A percentile compares a stretch with the other conserved stretches of the same genome.
These are phyloP conservation scores for Oehlia diaphana DNA, from an alignment of 192 early-diverging fungal genomes.

Conservation along the genomic window DNA sequence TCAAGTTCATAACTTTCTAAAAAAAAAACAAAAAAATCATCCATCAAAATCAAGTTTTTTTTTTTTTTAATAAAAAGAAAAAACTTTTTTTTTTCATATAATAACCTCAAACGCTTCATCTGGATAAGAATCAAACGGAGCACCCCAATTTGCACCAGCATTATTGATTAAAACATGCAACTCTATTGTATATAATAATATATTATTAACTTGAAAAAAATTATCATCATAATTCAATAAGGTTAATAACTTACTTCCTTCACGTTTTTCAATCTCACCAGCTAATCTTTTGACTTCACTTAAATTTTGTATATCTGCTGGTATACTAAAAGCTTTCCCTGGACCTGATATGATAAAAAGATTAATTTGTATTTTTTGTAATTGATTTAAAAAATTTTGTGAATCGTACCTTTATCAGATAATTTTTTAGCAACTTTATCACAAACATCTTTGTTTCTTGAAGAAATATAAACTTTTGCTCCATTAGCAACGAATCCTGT, in stretches of 20 bases:
- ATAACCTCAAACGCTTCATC: conserved; percentile 24
- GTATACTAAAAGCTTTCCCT: conserved; percentile 67
- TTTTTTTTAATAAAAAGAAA: not conserved
- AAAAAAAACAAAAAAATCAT: not conserved
- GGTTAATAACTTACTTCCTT: conserved; percentile 34
- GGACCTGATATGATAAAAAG: conserved; percentile 44
- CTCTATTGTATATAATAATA: conserved; percentile 33
- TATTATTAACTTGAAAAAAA: not conserved
- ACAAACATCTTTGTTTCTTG: conserved; percentile 42
- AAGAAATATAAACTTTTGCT: conserved; percentile 89
- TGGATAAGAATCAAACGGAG: conserved; percentile 4
- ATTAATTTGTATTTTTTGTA: not conserved
- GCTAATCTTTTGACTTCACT: conserved; percentile 37
- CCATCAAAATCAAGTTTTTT: not conserved
- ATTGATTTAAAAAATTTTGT: not conserved
- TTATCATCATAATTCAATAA: too few species aligned
- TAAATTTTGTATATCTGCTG: conserved; percentile 62
- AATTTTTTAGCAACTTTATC: conserved; percentile 23
- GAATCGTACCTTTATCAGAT: not conserved
- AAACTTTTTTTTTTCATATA: not conserved
- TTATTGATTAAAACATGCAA: conserved; percentile 91
- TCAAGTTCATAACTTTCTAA: conserved; percentile 28
- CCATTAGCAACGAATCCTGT: conserved; percentile 83
- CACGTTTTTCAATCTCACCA: conserved; percentile 42
- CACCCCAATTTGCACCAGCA: conserved; percentile 56